phyloP scores from a whole-genome alignment of 2,329 filamentous ascomycete genomes.

The Botryotinia globosa region DNA sequence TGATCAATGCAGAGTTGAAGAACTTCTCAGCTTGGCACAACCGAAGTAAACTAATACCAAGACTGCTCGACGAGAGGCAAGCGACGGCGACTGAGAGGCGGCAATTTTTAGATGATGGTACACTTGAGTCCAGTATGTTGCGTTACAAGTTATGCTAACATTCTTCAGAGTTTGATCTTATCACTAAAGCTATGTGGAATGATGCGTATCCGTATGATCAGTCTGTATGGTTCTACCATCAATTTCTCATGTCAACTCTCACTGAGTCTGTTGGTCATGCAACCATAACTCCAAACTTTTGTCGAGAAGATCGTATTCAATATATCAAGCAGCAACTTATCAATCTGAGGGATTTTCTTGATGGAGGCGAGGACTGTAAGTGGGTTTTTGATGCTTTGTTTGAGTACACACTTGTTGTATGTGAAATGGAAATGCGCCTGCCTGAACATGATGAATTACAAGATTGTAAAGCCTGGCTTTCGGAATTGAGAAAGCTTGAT shows the following conservation, averaged over 20 bases:
- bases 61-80: constrained; percentile 67
- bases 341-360: constrained; percentile 64
- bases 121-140: background rate
- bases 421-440: constrained; percentile 48
- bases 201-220: constrained; percentile 89
- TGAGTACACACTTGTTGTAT: constrained; percentile 64
- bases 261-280: constrained; percentile 48
- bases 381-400: constrained; percentile 88
- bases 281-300: constrained; percentile 64
- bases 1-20: constrained; percentile 80
- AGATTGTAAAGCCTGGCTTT: constrained; percentile 35
- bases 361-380: constrained; percentile 70
- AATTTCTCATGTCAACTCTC: constrained; percentile 74
- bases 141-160: constrained; percentile 24
- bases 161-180: constrained; percentile 65
- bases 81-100: constrained; percentile 62
- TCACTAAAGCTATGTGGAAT: constrained; percentile 65
- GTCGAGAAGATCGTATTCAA: constrained; percentile 55
- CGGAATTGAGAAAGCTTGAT: constrained; percentile 37
- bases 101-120: constrained; percentile 69
- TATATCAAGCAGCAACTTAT: constrained; percentile 71
- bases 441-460: constrained; percentile 42
- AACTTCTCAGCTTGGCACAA: constrained; percentile 99
- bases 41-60: constrained; percentile 77
- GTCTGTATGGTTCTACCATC: constrained; percentile 95